Evolutionary conservation across 106 monocot genomes (phyloP).

Genomic region (Amphibolis antarctica): DNA sequence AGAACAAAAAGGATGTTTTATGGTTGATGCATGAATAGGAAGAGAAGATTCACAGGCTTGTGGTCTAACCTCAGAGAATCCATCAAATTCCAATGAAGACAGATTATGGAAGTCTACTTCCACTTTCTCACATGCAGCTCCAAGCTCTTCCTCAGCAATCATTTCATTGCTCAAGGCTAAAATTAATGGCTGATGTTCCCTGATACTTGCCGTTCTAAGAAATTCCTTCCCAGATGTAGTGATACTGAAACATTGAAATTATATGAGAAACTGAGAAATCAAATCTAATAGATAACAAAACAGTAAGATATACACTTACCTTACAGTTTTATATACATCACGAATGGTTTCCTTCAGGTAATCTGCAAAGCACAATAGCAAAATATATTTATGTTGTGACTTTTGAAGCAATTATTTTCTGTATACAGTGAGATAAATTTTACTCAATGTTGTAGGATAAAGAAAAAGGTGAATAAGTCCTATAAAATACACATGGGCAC

Average conservation of each 20-base stretch:
- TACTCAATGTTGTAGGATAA: too few relatives aligned
- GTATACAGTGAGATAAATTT: too few relatives aligned
- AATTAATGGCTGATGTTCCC: slow-evolving; percentile 40
- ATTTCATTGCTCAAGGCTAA: slow-evolving; percentile 69
- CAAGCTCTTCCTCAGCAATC: slow-evolving; percentile 66
- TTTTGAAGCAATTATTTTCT: too few relatives aligned
- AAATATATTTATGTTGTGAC: too few relatives aligned
- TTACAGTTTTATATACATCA: slow-evolving; percentile 65
- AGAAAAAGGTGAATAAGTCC: too few relatives aligned
- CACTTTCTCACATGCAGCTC: slow-evolving; percentile 24
- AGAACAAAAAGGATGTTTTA: too few relatives aligned
- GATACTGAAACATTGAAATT: slow-evolving; percentile 32
- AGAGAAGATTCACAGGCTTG: background rate
- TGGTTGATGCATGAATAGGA: too few relatives aligned
- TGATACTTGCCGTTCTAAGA: slow-evolving; percentile 30
- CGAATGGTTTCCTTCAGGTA: slow-evolving; percentile 62
- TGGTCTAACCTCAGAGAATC: slow-evolving; percentile 60
- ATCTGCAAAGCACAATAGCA: slow-evolving; percentile 29
- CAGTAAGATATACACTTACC: slow-evolving; percentile 22
- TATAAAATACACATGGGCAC: too few relatives aligned
- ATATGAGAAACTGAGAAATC: background rate
- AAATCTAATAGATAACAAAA: background rate
- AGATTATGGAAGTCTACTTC: slow-evolving; percentile 36
- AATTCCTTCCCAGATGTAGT: slow-evolving; percentile 49
- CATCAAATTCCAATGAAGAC: slow-evolving; percentile 38